A percentile compares a stretch with the other conserved stretches of the same genome.
Evolutionary conservation across 176 grass and related monocot genomes (phyloP).

Genomic region (Cocos nucifera): DNA sequence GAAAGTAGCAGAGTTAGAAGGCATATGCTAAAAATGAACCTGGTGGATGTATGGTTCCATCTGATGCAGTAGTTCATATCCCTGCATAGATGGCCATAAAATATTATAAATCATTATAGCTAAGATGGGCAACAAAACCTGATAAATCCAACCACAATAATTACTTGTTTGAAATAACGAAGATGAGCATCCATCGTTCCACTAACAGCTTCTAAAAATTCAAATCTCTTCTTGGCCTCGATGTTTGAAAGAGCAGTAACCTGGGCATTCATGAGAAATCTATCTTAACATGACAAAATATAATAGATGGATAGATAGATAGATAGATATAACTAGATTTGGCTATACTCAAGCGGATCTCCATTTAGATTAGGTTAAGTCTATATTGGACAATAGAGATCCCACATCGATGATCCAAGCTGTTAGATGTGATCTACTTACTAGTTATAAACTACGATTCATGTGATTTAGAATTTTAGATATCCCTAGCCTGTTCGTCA

Average conservation of each 20-base stretch:
- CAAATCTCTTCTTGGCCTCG: slow-evolving; percentile 96
- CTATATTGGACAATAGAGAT: no score
- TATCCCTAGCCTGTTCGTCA: no score
- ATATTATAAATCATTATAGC: slow-evolving; percentile 27
- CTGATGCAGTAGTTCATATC: slow-evolving; percentile 91
- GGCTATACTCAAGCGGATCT: no score
- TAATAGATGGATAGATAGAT: no score
- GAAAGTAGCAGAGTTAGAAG: background rate
- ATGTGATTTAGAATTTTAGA: no score
- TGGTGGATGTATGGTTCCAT: slow-evolving; percentile 99
- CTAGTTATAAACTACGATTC: no score
- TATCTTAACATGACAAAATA: slow-evolving; percentile 15
- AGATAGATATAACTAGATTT: no score
- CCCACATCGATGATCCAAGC: no score
- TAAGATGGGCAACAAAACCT: slow-evolving; percentile 14
- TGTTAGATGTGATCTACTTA: no score
- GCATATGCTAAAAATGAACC: slow-evolving; percentile 33
- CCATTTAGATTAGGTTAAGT: no score
- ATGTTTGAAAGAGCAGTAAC: slow-evolving; percentile 96
- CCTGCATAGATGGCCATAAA: slow-evolving; percentile 50
- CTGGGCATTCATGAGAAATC: slow-evolving; percentile 30
- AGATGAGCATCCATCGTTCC: slow-evolving; percentile 99
- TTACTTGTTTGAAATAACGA: slow-evolving; percentile 99
- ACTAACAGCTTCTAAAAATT: slow-evolving; percentile 99
- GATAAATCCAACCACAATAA: slow-evolving; percentile 25